Percentiles rank a stretch among this genome's conserved stretches.
These are phyloP conservation scores for Aureobasidium subglaciale DNA, from an alignment of 2,329 filamentous ascomycete species.

Conservation along the genomic window DNA sequence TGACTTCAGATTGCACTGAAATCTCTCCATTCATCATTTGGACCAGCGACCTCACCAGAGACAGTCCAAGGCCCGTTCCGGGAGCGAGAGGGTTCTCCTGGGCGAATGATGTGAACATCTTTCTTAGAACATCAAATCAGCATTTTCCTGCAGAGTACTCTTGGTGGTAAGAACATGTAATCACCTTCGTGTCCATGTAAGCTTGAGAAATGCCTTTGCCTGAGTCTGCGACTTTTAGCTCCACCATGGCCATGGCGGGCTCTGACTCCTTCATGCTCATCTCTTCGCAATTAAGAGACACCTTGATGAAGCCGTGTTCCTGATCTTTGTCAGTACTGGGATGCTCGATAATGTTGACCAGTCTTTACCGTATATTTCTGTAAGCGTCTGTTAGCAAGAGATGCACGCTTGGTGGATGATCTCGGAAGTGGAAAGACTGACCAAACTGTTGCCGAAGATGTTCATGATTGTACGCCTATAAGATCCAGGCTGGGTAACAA, in stretches of 20 bases:
- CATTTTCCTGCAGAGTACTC: too few species aligned
- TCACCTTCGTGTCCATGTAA: constrained; percentile 16
- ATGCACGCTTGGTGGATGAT: neutral
- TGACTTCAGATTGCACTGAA: constrained; percentile 16
- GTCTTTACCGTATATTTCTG: constrained; percentile 31
- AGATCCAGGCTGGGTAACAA: constrained; percentile 35
- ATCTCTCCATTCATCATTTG: constrained; percentile 17
- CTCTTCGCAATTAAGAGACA: constrained; percentile 22
- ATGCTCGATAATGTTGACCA: neutral
- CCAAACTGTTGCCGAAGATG: constrained; percentile 37
- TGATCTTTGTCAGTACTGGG: constrained; percentile 7
- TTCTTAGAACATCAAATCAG: too few species aligned
- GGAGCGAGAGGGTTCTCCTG: constrained; percentile 18
- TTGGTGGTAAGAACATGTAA: too few species aligned
- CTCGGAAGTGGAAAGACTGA: neutral
- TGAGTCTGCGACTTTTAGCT: constrained; percentile 15
- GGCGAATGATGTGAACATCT: constrained; percentile 19
- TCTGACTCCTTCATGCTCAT: constrained; percentile 16
- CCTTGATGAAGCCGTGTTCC: constrained; percentile 29
- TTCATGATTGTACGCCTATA: constrained; percentile 39
- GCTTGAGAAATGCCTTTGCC: constrained; percentile 19
- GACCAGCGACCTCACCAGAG: constrained; percentile 18
- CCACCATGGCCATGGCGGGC: neutral
- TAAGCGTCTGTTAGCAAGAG: neutral
- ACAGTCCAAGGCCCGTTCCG: constrained; percentile 20